Evolutionary conservation across 2,329 filamentous ascomycete species (phyloP), one percentile per base, ranked within the genome.

Genomic region (Phyllosticta ampelicida): DNA sequence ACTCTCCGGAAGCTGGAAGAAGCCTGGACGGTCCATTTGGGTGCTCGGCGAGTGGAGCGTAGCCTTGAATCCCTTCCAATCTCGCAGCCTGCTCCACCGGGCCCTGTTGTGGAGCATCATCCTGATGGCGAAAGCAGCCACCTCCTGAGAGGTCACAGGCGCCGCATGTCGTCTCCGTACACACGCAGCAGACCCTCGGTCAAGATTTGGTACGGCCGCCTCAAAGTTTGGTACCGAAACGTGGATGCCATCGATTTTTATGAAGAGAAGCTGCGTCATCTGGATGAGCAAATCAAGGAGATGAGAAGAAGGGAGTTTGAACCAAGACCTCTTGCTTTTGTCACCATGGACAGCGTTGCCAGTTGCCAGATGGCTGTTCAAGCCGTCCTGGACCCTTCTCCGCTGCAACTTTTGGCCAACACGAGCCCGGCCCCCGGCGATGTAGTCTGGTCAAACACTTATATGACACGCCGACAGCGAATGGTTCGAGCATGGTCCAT

Each of bases 261-360:
- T 67, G 87, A 95, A 65, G 89, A 96, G 70, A 86, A 87, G 68
- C 80, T 99, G 36, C 85, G 87, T 23, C 79, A 80, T 16, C 72
- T 95, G 2, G 92, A 99, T 63, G 86, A 89, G 53, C 80, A 85
- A 63, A 89, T 99, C 54, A 72, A 74, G 8, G 73, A 74, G 8
- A 83, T 90, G 10, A 83, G 94, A 26, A 83, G 84, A 66, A 88
- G 89, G 70, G 80, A 87, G 3, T 97, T 90, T 65, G 75, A 80
- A 5, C 79, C 94, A 0, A 91, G 86, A 0, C 86, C 92, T 53
- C 80, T 95, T 61, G 95, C 95, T 0, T 96, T 99, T 71, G 89
- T 99, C 48, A 97, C 94, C 0, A 95, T 99, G 90, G 89, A 96
- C 74, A 94, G 90, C 3, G 94, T 96, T 54, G 89, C 91, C 13